Evolutionary conservation across 2,329 filamentous ascomycete species (phyloP).

Genomic region (Raffaelea albimanens): DNA sequence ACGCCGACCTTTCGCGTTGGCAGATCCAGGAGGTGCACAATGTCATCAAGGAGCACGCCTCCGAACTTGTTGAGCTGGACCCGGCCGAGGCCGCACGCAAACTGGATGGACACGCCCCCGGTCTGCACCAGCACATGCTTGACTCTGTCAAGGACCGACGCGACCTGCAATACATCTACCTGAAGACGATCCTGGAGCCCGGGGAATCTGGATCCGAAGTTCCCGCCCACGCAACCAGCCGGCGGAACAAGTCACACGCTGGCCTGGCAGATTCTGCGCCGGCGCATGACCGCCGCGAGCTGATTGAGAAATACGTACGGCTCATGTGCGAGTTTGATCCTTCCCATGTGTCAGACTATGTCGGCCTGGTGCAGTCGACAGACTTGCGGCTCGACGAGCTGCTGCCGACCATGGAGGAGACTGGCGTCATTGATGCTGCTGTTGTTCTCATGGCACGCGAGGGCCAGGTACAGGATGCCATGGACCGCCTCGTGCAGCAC

Average conservation of each 20-base stretch:
- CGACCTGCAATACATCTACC: constrained; percentile 64
- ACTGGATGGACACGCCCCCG: constrained; percentile 50
- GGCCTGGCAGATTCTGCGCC: constrained; percentile 18
- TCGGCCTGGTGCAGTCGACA: constrained; percentile 64
- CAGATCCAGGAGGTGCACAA: constrained; percentile 63
- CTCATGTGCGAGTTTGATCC: constrained; percentile 85
- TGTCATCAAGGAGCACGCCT: constrained; percentile 56
- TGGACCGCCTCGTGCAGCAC: constrained; percentile 76
- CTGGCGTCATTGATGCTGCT: constrained; percentile 83
- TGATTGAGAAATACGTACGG: constrained; percentile 77
- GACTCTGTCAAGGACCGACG: constrained; percentile 50
- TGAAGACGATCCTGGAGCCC: constrained; percentile 63
- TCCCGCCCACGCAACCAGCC: background rate
- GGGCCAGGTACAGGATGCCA: constrained; percentile 72
- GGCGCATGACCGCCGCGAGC: constrained; percentile 32
- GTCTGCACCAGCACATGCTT: constrained; percentile 59
- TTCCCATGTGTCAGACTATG: constrained; percentile 74
- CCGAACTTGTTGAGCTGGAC: constrained; percentile 58
- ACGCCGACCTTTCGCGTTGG: constrained; percentile 47
- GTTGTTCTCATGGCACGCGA: constrained; percentile 85
- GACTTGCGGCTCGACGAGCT: constrained; percentile 73
- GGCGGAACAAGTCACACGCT: constrained; percentile 19
- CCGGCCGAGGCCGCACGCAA: constrained; percentile 55
- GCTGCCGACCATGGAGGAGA: constrained; percentile 79
- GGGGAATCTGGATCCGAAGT: constrained; percentile 18